These are phyloP conservation scores for Boletus subcaerulescens DNA, from an alignment of 768 basidiomycete genomes.

Conservation along the genomic window DNA sequence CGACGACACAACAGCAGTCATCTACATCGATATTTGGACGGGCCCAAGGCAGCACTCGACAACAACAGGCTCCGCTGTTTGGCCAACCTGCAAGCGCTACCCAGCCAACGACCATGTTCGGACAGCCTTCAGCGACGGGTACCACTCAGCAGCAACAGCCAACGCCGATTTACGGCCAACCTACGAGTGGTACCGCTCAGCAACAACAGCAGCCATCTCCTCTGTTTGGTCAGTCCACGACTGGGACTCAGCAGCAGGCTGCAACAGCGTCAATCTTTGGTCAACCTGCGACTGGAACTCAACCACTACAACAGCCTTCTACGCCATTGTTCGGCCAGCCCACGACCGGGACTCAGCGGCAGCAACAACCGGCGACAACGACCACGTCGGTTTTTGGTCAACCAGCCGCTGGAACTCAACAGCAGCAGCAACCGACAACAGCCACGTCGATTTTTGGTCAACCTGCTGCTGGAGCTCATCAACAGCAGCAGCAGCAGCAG, in stretches of 20 bases:
- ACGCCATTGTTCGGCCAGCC: slow-evolving; percentile 37
- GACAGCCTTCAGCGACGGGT: slow-evolving; percentile 8
- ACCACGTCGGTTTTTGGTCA: slow-evolving; percentile 37
- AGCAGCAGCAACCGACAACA: slow-evolving; percentile 20
- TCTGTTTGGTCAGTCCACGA: slow-evolving; percentile 15
- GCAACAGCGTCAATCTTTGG: slow-evolving; percentile 35
- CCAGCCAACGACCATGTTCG: slow-evolving; percentile 7
- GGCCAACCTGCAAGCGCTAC: slow-evolving; percentile 10
- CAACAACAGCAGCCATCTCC: slow-evolving; percentile 24
- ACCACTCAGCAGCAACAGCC: slow-evolving; percentile 11
- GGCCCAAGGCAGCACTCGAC: slow-evolving; percentile 16
- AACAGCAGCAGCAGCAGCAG: slow-evolving; percentile 19
- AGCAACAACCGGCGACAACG: slow-evolving; percentile 14
- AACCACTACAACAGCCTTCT: slow-evolving; percentile 31
- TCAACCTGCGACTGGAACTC: slow-evolving; percentile 25
- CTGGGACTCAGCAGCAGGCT: slow-evolving; percentile 30
- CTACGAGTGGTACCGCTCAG: slow-evolving; percentile 8
- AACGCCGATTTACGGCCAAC: slow-evolving; percentile 7
- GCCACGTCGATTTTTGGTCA: slow-evolving; percentile 37
- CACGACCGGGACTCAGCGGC: slow-evolving; percentile 29
- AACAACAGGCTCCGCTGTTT: slow-evolving; percentile 26
- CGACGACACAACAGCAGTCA: slow-evolving; percentile 21
- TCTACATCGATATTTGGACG: slow-evolving; percentile 37
- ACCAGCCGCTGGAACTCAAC: slow-evolving; percentile 29
- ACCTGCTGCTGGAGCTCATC: slow-evolving; percentile 15